Evolutionary conservation across 192 early-diverging fungal species (phyloP).

Genomic region (Coemansia sp.): DNA sequence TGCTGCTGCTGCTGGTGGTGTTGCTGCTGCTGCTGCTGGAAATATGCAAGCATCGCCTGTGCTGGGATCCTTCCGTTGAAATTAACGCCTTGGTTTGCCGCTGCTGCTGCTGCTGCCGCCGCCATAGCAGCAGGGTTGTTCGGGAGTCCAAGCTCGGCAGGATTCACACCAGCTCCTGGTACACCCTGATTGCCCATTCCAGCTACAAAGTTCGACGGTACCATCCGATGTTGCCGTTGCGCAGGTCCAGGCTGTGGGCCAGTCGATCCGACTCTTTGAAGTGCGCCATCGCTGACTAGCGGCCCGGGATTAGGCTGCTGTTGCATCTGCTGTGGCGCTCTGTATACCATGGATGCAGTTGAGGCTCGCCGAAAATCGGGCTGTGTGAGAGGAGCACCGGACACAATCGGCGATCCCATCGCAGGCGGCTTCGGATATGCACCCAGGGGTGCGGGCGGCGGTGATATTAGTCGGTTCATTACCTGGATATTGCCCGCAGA

Average conservation of each 20-base stretch:
- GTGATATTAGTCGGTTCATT: constrained; percentile 39
- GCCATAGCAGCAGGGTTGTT: constrained; percentile 4
- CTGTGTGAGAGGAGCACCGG: constrained; percentile 13
- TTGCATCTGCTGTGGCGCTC: constrained; percentile 12
- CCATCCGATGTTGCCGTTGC: constrained; percentile 9
- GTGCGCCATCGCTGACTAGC: neutral
- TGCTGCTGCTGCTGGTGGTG: constrained; percentile 10
- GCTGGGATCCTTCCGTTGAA: constrained; percentile 5
- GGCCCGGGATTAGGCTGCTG: constrained; percentile 3
- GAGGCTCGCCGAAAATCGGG: constrained; percentile 18
- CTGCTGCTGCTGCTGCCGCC: constrained; percentile 8
- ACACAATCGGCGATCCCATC: constrained; percentile 25
- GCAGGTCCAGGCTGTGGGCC: constrained; percentile 3
- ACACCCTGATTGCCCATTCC: constrained; percentile 9
- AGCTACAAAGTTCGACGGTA: constrained; percentile 10
- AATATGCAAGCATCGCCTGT: constrained; percentile 26
- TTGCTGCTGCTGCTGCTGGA: constrained; percentile 22
- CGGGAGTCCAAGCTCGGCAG: constrained; percentile 20
- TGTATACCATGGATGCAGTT: constrained; percentile 9
- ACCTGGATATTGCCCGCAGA: constrained; percentile 16
- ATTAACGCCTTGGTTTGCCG: neutral
- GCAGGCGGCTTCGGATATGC: constrained; percentile 9
- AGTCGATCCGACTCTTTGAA: neutral
- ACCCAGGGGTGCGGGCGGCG: constrained; percentile 13
- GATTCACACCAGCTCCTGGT: constrained; percentile 1